Evolutionary conservation across 176 grass and related monocot species (phyloP), one percentile per base, ranked within the genome.

Genomic region (Oryza meyeriana): DNA sequence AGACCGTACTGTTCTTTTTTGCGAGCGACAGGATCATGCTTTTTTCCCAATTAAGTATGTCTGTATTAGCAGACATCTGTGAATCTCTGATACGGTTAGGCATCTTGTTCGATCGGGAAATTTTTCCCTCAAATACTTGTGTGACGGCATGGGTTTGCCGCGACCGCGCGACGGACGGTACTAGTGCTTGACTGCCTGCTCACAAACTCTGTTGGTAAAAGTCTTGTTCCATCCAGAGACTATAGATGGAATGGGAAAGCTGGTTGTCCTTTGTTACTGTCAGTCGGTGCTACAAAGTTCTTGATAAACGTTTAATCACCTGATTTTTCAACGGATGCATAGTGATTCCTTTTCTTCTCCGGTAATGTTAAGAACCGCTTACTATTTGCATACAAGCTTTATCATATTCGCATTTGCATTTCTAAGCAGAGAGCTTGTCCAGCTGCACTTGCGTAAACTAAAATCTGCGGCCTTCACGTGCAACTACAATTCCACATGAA

Each of bases 381-480:
- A 6, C 68, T 67, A 58, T 81, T 58, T 69, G 14, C 48, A 36
- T 69, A 38, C 16, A 70, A 16, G 4, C 58, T 61, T 25, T 35
- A 28, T 26, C 65, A 26, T 34, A 25, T 33, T 66, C 18, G 40
- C 39, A 8, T 24, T 24, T 30, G 16, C 48, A 28, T 35, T 82
- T 74, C 12, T 33, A 17, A 16, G 66, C 28, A 59, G 26, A 16
- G 66, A 16, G 31, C 22, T 17, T 42, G 31, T 41, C 5, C 32
- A 41, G 10, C n/a, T 25, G 44, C 39, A 68, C 17, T 52, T 67
- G 64, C 57, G 48, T 55, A 22, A n/a, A 55, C 50, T 41, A 42
- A 33, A 69, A 31, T 35, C 24, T 69, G 12, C 52, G 12, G 72
- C 24, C 38, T 35, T 81, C 78, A 87, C 71, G 36, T 47, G 71